Evolutionary conservation across 2,329 filamentous ascomycete genomes (phyloP), one percentile per base, ranked within the genome.

Genomic region (Beauveria bassiana): DNA sequence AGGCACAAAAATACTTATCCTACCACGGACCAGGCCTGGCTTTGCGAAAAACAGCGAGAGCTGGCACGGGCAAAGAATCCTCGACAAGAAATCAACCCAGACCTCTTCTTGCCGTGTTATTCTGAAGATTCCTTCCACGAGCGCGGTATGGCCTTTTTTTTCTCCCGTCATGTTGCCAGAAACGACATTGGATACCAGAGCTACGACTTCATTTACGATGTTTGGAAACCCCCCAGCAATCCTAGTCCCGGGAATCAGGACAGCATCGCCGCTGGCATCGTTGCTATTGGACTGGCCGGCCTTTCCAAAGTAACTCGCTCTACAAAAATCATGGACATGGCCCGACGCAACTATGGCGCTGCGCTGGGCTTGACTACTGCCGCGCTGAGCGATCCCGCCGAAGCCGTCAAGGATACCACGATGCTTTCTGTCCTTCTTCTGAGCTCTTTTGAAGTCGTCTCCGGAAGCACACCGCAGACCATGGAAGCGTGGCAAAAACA

Each of bases 361-460:
- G 81, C 82, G 4, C 73, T 84, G 1, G 73, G 74, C n/a, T 68
- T 81, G 53, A 81, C 78, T 8, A 82, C 83, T 57, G 68, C 71
- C 20, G 80, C 81, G 2, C 72, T 85, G n/a, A 70, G 72, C 51
- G 70, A 79, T 58, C 76, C 80, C 0, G 66, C 63, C 16, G 74
- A 79, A 61, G 75, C 73, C 10, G 68, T 75, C 66, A 79, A 78
- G 65, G 79, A 79, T 64, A 79, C 74, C 47, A 84, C 82, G 0
- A 78, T 85, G 75, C 77, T 79, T 38, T 77, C 74, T 0, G 77
- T 84, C 18, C 73, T 84, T n/a, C 78, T 85, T 51, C 73, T 85
- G 6, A 78, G 80, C 49, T 78, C 81, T 5, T 85, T 80, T 64
- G 81, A 84, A 68, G 80, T 79, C 65, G 74, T 84, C 63, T 78